Conservation (phyloP, 129 eudicot genomes). For the Ambrosia trifida region DNA sequence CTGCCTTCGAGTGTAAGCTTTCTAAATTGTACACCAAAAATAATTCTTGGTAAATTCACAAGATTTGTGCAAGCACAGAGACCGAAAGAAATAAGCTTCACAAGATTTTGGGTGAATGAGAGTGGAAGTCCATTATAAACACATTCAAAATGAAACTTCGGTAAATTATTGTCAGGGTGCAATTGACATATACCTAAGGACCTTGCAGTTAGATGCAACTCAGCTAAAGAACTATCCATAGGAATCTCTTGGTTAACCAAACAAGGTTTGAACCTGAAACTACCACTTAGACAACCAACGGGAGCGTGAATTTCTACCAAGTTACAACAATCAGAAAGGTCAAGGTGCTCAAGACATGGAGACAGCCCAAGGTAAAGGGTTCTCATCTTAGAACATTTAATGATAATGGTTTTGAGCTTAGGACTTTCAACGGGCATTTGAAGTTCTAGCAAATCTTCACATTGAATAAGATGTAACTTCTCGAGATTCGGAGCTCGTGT, state of each 20-base stretch:
- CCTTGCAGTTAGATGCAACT: not conserved
- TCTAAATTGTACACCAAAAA: slow-evolving; percentile 16
- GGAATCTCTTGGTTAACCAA: not conserved
- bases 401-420: not conserved
- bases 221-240: not conserved
- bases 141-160: not conserved
- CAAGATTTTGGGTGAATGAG: not conserved
- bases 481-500: not conserved
- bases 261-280: not conserved
- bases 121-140: not conserved
- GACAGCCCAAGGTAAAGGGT: slow-evolving; percentile 13
- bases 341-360: slow-evolving; percentile 10
- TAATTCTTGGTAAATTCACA: not conserved
- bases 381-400: not conserved
- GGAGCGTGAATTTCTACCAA: slow-evolving; percentile 10
- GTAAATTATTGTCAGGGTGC: not conserved
- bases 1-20: slow-evolving; percentile 12
- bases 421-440: not conserved
- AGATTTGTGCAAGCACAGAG: slow-evolving; percentile 8
- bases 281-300: not conserved
- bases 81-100: slow-evolving; percentile 12
- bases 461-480: not conserved
- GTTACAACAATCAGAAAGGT: slow-evolving; percentile 1
- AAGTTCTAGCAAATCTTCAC: not conserved
- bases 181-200: not conserved